Percentiles rank a stretch among this genome's conserved stretches.
Conservation (phyloP, 2,329 filamentous ascomycete genomes). For the Fusarium sp. region DNA sequence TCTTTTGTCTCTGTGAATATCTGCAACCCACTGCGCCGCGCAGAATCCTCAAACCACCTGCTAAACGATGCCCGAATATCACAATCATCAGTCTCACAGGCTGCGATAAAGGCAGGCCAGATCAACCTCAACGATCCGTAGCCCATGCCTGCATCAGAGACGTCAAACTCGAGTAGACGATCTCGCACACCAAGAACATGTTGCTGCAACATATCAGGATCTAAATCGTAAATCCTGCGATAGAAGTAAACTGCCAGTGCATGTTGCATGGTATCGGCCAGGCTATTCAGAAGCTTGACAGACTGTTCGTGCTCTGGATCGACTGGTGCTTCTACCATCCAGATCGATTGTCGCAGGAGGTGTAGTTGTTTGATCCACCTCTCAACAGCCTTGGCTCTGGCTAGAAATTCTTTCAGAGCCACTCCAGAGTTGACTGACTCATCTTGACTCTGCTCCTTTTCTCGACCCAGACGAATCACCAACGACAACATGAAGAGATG, state of each 20-base stretch:
- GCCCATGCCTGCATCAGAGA: conserved; percentile 21
- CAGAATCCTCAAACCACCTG: conserved; percentile 28
- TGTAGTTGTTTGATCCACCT: conserved; percentile 33
- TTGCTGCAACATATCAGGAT: conserved; percentile 25
- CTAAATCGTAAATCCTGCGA: conserved; percentile 32
- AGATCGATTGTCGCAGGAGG: conserved; percentile 14
- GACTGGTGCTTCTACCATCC: conserved; percentile 2
- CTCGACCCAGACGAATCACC: conserved; percentile 29
- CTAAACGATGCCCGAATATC: conserved; percentile 8
- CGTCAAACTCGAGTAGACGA: conserved; percentile 34
- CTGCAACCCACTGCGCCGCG: conserved; percentile 16
- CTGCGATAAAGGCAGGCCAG: conserved; percentile 39
- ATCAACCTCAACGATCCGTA: conserved; percentile 35
- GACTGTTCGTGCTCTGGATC: conserved; percentile 32
- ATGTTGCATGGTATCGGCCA: conserved; percentile 36
- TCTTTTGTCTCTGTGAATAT: conserved; percentile 36
- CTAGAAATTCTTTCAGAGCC: conserved; percentile 24
- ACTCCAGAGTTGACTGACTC: background rate
- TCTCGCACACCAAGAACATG: conserved; percentile 33
- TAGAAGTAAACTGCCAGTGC: conserved; percentile 38
- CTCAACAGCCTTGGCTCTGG: conserved; percentile 31
- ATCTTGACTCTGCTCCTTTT: conserved; percentile 12
- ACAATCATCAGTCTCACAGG: conserved; percentile 22
- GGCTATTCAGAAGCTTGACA: conserved; percentile 10
- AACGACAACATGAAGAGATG: conserved; percentile 36